Base-by-base conservation (phyloP, 176 grass and related monocot genomes). In the Tillandsia leiboldiana region DNA sequence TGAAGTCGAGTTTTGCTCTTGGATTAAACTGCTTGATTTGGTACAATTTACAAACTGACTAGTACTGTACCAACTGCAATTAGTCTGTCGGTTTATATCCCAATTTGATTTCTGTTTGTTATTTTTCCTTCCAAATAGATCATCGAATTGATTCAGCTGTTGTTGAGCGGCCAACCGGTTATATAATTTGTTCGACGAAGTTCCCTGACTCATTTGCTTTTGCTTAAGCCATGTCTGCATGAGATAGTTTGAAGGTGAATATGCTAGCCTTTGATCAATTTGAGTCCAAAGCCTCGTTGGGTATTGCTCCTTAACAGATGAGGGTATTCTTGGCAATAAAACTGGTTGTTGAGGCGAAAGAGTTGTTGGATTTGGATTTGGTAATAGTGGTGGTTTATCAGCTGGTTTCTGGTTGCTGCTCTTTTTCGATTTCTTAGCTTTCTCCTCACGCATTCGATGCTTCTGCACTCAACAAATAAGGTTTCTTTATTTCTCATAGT, bases 251-350 rank as follows among this genome's bases (percentile, higher is more conserved):
- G 11, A 13, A 13, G 52, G 52, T 56, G 15, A 13, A 13, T 56
- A n/a, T 12, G 52, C 52, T 56, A 56, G 52, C 52, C 52, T 56
- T n/a, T 56, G 52, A 56, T 56, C 52, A 56, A 56, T n/a, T n/a
- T 56, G 52, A 56, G 52, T 56, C 52, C 52, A 56, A 5, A 56
- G 52, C 15, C 52, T 12, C 13, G 52, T 56, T 3, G 52, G 52
- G 15, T 56, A 56, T n/a, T 56, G 52, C 52, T 56, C 52, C 52
- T 56, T 56, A 15, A 56, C 15, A n/a, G 9, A 13, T 12, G 52
- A 56, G 15, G 52, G 52, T 12, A 56, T 56, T n/a, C 52, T 56
- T 56, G 52, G 52, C 52, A 56, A 56, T 56, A 56, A 56, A 13
- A 56, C 52, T 56, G 52, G 15, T 13, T 13, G 52, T n/a, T 56